Evolutionary conservation across 768 basidiomycete genomes (phyloP).

Genomic region (Mycena indigotica): DNA sequence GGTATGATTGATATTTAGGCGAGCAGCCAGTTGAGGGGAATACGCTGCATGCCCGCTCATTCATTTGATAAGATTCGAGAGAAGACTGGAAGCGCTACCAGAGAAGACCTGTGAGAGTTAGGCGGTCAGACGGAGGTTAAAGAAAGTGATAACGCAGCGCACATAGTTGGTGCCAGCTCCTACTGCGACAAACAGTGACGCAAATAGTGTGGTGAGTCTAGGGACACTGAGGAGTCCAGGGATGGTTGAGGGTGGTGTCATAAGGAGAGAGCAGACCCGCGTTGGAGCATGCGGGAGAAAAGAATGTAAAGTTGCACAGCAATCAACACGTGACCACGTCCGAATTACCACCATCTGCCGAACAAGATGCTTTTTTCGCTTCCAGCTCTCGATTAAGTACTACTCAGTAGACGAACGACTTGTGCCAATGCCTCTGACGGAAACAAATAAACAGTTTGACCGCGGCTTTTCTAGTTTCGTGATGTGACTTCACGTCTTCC

Average conservation of each 20-base stretch:
- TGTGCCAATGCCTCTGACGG: no score
- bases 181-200: conserved; percentile 18
- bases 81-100: conserved; percentile 3
- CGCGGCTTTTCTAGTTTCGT: no score
- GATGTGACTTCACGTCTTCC: no score
- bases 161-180: conserved; percentile 24
- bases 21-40: conserved; percentile 81
- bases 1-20: conserved; percentile 75
- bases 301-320: background rate
- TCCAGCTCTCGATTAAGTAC: no score
- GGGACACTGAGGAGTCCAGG: conserved; percentile 15
- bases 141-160: background rate
- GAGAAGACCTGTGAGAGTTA: conserved; percentile 20
- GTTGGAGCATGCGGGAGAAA: background rate
- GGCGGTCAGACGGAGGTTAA: background rate
- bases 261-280: background rate
- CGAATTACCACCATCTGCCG: no score
- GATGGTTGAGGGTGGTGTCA: background rate
- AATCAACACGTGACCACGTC: no score
- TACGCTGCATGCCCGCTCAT: conserved; percentile 54
- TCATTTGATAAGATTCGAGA: background rate
- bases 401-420: no score
- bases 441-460: no score
- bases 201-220: conserved; percentile 17
- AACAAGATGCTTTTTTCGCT: no score